phyloP scores from a whole-genome alignment of 768 basidiomycete genomes.

The Filobasidium floriforme region DNA sequence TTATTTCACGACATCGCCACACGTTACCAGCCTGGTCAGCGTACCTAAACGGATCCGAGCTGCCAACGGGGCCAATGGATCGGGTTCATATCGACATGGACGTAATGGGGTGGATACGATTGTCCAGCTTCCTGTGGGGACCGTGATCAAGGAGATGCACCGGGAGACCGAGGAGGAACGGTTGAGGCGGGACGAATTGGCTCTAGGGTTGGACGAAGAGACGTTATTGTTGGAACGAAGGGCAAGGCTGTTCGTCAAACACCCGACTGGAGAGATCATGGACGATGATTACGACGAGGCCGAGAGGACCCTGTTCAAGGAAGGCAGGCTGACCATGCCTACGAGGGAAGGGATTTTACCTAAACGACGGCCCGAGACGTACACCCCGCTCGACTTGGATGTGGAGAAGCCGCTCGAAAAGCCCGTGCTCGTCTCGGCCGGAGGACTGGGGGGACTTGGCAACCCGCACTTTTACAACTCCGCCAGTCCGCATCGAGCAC shows the following conservation, averaged over 20 bases:
- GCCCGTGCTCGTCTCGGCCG: conserved; percentile 57
- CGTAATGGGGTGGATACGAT: conserved; percentile 63
- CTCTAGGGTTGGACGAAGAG: conserved; percentile 50
- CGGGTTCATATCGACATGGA: conserved; percentile 82
- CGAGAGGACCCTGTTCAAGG: conserved; percentile 29
- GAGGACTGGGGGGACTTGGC: conserved; percentile 74
- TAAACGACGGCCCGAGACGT: conserved; percentile 14
- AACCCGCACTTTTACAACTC: conserved; percentile 75
- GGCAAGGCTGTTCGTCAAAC: conserved; percentile 31
- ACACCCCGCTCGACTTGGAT: conserved; percentile 31
- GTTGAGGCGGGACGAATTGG: conserved; percentile 63
- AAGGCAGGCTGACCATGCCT: conserved; percentile 25
- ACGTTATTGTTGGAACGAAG: conserved; percentile 30
- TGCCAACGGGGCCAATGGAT: conserved; percentile 61
- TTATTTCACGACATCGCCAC: conserved; percentile 69
- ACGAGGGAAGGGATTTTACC: conserved; percentile 5
- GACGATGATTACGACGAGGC: conserved; percentile 32
- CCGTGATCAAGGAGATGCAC: conserved; percentile 70
- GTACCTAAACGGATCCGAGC: conserved; percentile 64
- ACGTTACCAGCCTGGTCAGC: conserved; percentile 67
- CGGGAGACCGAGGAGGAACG: conserved; percentile 58
- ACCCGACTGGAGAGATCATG: conserved; percentile 30
- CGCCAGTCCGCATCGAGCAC: conserved; percentile 57
- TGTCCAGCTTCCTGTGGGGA: conserved; percentile 79
- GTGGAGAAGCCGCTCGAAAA: conserved; percentile 26